These are phyloP conservation scores for Pseudohalonectria lignicola DNA, from an alignment of 2,329 filamentous ascomycete species.

Conservation along the genomic window DNA sequence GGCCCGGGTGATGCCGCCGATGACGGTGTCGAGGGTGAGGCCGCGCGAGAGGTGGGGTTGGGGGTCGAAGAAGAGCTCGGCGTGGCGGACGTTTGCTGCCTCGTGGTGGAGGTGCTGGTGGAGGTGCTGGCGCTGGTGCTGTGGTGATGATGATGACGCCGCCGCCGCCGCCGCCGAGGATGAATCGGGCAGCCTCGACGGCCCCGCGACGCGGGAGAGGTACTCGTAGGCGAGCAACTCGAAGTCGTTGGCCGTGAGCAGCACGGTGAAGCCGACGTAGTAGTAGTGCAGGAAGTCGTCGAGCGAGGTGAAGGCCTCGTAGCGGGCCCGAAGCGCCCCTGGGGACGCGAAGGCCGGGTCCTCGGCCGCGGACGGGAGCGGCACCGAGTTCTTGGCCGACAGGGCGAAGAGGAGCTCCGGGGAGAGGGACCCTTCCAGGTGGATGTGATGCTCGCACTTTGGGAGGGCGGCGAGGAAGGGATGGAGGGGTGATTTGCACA, in stretches of 20 bases:
- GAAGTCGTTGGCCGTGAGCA: conserved; percentile 56
- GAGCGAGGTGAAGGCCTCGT: conserved; percentile 56
- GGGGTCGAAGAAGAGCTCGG: conserved; percentile 73
- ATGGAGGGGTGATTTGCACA: conserved; percentile 33
- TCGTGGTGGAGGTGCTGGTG: conserved; percentile 44
- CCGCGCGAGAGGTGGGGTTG: conserved; percentile 60
- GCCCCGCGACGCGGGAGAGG: conserved; percentile 53
- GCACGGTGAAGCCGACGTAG: conserved; percentile 63
- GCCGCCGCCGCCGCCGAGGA: no score
- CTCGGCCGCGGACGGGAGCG: conserved; percentile 37
- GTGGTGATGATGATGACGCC: no score
- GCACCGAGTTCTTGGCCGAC: conserved; percentile 53
- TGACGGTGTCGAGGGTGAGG: conserved; percentile 50
- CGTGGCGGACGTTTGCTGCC: conserved; percentile 60
- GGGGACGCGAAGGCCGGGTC: conserved; percentile 54
- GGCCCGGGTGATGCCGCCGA: conserved; percentile 51
- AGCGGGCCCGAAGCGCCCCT: conserved; percentile 48
- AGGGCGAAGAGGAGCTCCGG: conserved; percentile 60
- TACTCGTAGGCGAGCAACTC: conserved; percentile 63
- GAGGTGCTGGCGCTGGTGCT: no score
- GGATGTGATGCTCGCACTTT: conserved; percentile 75
- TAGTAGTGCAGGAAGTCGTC: conserved; percentile 70
- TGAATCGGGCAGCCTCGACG: no score
- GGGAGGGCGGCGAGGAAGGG: conserved; percentile 54
- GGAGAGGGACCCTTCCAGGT: conserved; percentile 66